A percentile compares a stretch with the other conserved stretches of the same genome.
These are phyloP conservation scores for Clitopilus passeckerianus DNA, from an alignment of 768 basidiomycete species.

Conservation along the genomic window DNA sequence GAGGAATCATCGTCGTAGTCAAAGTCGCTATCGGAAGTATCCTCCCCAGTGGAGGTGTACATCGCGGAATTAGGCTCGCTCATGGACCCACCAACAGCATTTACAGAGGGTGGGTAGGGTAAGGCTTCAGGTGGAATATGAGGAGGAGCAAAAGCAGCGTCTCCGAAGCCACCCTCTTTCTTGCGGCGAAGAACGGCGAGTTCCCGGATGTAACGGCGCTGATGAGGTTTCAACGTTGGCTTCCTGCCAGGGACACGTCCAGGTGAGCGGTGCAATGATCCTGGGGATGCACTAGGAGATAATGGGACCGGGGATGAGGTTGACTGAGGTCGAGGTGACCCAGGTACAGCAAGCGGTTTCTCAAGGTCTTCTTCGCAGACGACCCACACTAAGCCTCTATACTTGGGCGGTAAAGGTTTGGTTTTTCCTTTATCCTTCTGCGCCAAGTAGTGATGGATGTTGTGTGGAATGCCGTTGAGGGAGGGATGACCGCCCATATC, in stretches of 20 bases:
- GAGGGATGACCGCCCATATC: neutral
- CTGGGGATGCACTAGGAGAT: neutral
- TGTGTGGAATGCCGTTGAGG: conserved; percentile 7
- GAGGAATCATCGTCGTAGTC: neutral
- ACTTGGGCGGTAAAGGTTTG: conserved; percentile 26
- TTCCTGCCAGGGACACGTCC: neutral
- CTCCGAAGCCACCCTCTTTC: conserved; percentile 9
- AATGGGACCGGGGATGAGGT: neutral
- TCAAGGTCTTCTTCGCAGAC: conserved; percentile 66
- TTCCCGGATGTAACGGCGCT: conserved; percentile 6
- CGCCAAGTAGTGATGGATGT: neutral
- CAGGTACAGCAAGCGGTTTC: conserved; percentile 10
- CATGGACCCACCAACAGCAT: neutral
- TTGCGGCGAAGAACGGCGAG: conserved; percentile 28
- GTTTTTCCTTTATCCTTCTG: neutral
- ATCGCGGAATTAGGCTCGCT: neutral
- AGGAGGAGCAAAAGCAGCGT: conserved; percentile 6
- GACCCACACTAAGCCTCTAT: conserved; percentile 82
- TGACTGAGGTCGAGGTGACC: conserved; percentile 4
- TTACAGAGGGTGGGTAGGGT: neutral
- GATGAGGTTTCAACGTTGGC: neutral
- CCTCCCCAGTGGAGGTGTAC: neutral
- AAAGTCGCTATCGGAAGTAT: neutral
- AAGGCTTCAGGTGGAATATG: neutral
- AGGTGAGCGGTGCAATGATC: neutral